phyloP scores from a whole-genome alignment of 148 eudicot species.

The Cornus suecica region DNA sequence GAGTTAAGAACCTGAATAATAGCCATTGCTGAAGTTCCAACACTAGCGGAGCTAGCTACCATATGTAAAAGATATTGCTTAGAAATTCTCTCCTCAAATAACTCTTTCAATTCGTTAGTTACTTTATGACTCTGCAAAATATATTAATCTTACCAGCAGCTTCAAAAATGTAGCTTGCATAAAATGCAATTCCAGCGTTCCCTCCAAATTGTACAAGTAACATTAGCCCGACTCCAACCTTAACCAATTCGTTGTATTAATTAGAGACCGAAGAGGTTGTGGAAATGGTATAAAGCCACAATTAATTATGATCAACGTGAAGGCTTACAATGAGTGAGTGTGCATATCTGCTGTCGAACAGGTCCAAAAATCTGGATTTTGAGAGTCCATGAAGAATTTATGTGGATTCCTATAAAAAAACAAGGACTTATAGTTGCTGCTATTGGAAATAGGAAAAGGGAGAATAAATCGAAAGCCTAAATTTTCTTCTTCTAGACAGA shows the following conservation, averaged over 20 bases:
- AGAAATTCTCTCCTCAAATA: too few relatives aligned
- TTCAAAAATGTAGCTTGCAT: slow-evolving; percentile 53
- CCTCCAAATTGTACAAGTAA: slow-evolving; percentile 50
- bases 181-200: slow-evolving; percentile 42
- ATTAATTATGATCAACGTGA: not conserved
- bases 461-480: too few relatives aligned
- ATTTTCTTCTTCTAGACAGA: too few relatives aligned
- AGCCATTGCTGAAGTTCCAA: too few relatives aligned
- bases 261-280: not conserved
- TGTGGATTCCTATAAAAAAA: slow-evolving; percentile 37
- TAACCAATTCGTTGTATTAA: not conserved
- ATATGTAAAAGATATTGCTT: not conserved
- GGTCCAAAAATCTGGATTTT: slow-evolving; percentile 26
- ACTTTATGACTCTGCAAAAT: not conserved
- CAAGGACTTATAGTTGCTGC: not conserved
- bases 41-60: slow-evolving; percentile 38
- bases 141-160: slow-evolving; percentile 50
- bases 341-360: slow-evolving; percentile 55
- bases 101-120: too few relatives aligned
- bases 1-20: too few relatives aligned
- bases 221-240: slow-evolving; percentile 64
- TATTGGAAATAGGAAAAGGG: too few relatives aligned
- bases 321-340: slow-evolving; percentile 41
- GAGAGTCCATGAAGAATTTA: slow-evolving; percentile 28
- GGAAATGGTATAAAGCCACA: too few relatives aligned